These are phyloP conservation scores for Amylocarpus encephaloides DNA, from an alignment of 2,329 filamentous ascomycete species.

Conservation along the genomic window DNA sequence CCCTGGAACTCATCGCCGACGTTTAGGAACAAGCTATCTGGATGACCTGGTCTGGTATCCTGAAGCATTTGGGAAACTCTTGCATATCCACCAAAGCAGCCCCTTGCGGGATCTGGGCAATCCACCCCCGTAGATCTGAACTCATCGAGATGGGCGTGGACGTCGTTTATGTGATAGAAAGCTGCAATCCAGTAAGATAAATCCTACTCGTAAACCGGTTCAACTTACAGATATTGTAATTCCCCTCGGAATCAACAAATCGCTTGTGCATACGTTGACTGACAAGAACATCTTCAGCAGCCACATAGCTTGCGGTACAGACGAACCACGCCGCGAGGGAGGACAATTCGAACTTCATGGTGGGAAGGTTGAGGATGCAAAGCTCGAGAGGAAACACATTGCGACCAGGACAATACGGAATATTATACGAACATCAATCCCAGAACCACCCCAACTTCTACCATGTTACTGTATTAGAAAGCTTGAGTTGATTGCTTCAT, in stretches of 20 bases:
- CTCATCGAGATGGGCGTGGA: constrained; percentile 60
- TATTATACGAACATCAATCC: not conserved
- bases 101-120: constrained; percentile 48
- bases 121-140: constrained; percentile 56
- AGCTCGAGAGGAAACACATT: not conserved
- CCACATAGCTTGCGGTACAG: not conserved
- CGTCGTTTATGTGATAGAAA: constrained; percentile 65
- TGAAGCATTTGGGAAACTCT: constrained; percentile 56
- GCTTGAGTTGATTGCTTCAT: constrained; percentile 3
- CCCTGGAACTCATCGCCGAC: constrained; percentile 62
- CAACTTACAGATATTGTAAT: constrained; percentile 44
- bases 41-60: constrained; percentile 47
- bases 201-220: not conserved
- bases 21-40: constrained; percentile 58
- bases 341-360: constrained; percentile 4
- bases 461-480: not conserved
- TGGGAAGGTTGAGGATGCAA: not conserved
- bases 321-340: not conserved
- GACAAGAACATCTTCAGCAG: constrained; percentile 41
- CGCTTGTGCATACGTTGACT: constrained; percentile 45
- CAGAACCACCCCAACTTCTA: not conserved
- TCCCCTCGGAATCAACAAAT: constrained; percentile 41
- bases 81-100: constrained; percentile 59
- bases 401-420: not conserved
- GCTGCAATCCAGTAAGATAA: constrained; percentile 30